These are phyloP conservation scores for Suillus placidus DNA, from an alignment of 768 basidiomycete genomes.

Conservation along the genomic window DNA sequence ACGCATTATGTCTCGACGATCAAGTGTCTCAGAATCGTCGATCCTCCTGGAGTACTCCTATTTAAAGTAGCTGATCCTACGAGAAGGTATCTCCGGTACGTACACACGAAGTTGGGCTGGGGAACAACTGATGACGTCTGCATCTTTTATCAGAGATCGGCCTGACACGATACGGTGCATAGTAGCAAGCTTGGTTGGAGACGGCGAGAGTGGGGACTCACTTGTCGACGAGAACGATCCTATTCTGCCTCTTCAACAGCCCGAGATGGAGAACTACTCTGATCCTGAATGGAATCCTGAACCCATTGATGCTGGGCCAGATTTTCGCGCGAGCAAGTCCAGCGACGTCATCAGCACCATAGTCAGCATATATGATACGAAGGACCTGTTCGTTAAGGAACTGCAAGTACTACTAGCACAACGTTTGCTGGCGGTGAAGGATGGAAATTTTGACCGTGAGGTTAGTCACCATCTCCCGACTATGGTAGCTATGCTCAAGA, in stretches of 20 bases:
- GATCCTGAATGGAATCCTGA: conserved; percentile 97
- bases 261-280: conserved; percentile 81
- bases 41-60: conserved; percentile 89
- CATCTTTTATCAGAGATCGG: conserved; percentile 56
- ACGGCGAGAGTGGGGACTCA: conserved; percentile 78
- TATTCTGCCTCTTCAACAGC: conserved; percentile 71
- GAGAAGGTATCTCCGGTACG: conserved; percentile 81
- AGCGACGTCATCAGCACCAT: conserved; percentile 95
- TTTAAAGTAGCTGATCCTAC: conserved; percentile 95
- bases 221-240: conserved; percentile 86
- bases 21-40: conserved; percentile 84
- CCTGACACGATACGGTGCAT: conserved; percentile 94
- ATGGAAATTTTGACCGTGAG: conserved; percentile 77
- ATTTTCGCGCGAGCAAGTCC: conserved; percentile 88
- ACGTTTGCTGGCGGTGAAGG: conserved; percentile 75
- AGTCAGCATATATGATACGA: conserved; percentile 96
- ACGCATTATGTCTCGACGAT: conserved; percentile 92
- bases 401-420: conserved; percentile 91
- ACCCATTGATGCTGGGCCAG: conserved; percentile 94
- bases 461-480: conserved; percentile 30
- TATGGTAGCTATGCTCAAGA: conserved; percentile 12
- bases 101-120: not conserved
- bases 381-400: conserved; percentile 95
- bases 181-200: conserved; percentile 87
- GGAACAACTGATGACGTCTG: conserved; percentile 7